These are phyloP conservation scores for Alternaria sp. DNA, from an alignment of 2,329 filamentous ascomycete species.

Conservation along the genomic window DNA sequence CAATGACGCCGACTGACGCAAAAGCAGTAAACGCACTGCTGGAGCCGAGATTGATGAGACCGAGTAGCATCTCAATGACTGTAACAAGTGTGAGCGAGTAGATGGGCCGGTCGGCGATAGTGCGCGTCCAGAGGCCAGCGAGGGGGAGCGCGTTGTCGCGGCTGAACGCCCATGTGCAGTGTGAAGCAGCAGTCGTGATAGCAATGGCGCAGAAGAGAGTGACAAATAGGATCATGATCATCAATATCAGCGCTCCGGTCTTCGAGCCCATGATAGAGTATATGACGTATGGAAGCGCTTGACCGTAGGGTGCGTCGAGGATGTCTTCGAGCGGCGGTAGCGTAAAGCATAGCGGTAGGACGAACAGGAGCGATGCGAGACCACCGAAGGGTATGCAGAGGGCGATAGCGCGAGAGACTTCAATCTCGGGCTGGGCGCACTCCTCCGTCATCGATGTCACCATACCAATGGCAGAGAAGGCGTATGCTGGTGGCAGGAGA, in stretches of 20 bases:
- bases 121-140: conserved; percentile 43
- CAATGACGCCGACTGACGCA: background rate
- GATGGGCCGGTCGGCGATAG: conserved; percentile 38
- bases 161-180: conserved; percentile 56
- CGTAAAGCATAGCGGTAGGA: conserved; percentile 61
- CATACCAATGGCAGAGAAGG: background rate
- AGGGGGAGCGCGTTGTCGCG: conserved; percentile 54
- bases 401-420: conserved; percentile 60
- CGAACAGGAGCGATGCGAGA: conserved; percentile 62
- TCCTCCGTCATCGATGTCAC: conserved; percentile 14
- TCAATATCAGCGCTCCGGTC: conserved; percentile 56
- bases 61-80: background rate
- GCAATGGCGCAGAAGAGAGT: conserved; percentile 62
- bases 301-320: conserved; percentile 53
- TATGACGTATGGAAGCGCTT: conserved; percentile 61
- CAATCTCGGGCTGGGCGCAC: conserved; percentile 48
- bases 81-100: conserved; percentile 52
- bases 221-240: conserved; percentile 58
- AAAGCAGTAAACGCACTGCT: background rate
- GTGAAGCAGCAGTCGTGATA: conserved; percentile 59
- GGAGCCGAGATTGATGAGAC: background rate
- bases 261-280: conserved; percentile 57
- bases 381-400: conserved; percentile 61
- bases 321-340: conserved; percentile 57
- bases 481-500: background rate